phyloP scores from a whole-genome alignment of 2,329 filamentous ascomycete species.

The Colletotrichum lindemuthianum region DNA sequence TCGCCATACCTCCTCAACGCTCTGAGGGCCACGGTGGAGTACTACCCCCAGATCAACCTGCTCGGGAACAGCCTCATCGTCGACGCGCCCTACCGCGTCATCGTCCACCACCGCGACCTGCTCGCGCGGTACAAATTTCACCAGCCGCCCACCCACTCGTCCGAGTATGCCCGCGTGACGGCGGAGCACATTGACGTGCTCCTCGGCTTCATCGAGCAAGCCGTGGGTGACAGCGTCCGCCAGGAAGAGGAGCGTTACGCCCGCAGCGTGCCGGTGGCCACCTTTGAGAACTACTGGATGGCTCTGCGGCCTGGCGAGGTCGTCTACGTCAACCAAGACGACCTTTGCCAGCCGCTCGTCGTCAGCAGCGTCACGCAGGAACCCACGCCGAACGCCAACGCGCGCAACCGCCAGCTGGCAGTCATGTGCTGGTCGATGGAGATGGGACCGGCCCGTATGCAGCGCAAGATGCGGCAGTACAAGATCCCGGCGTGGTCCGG shows the following conservation, averaged over 20 bases:
- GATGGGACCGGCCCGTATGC: conserved; percentile 46
- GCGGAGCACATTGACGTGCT: conserved; percentile 57
- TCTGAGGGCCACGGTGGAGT: conserved; percentile 57
- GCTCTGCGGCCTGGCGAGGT: conserved; percentile 57
- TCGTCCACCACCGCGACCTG: conserved; percentile 57
- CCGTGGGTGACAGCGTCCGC: conserved; percentile 47
- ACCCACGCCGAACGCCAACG: neutral
- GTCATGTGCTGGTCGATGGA: conserved; percentile 56
- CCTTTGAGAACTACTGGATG: conserved; percentile 58
- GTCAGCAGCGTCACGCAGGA: conserved; percentile 47
- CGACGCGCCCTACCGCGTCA: conserved; percentile 57
- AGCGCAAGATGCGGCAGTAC: conserved; percentile 50
- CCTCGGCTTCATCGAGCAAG: conserved; percentile 53
- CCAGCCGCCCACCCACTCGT: conserved; percentile 53
- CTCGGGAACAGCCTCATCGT: conserved; percentile 50
- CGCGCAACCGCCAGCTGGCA: neutral
- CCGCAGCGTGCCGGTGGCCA: conserved; percentile 51
- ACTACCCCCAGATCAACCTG: conserved; percentile 56
- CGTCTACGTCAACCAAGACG: conserved; percentile 52
- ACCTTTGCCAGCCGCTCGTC: conserved; percentile 54
- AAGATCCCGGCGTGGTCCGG: conserved; percentile 52
- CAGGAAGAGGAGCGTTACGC: conserved; percentile 54
- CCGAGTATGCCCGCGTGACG: conserved; percentile 53
- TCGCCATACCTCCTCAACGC: conserved; percentile 58
- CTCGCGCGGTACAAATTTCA: conserved; percentile 53